A percentile compares a stretch with the other conserved stretches of the same genome.
phyloP scores from a whole-genome alignment of 208 protist genomes.

The Leishmania tarentolae region DNA sequence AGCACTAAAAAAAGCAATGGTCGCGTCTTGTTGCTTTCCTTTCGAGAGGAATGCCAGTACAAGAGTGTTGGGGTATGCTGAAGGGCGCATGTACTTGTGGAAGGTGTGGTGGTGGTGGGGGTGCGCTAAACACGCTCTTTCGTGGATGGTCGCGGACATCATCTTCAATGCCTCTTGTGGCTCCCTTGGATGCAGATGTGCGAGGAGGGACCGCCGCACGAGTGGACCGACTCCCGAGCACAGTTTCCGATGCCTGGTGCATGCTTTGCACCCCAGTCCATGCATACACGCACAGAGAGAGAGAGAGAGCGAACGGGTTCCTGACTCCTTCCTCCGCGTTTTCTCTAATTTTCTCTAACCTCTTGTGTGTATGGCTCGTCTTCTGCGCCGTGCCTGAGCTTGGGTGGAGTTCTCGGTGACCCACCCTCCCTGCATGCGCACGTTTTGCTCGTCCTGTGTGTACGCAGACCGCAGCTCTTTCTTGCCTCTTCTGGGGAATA shows the following conservation, averaged over 20 bases:
- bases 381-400: neutral
- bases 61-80: neutral
- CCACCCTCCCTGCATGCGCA: too few species aligned
- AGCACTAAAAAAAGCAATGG: neutral
- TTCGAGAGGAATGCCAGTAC: neutral
- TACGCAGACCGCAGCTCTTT: neutral
- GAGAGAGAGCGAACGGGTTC: neutral
- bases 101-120: neutral
- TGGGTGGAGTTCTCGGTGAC: neutral
- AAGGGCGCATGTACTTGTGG: neutral
- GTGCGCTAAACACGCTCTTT: neutral
- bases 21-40: neutral
- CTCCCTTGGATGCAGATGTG: neutral
- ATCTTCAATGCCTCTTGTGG: neutral
- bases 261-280: too few species aligned
- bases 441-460: neutral
- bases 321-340: neutral
- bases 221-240: neutral
- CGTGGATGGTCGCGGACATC: neutral
- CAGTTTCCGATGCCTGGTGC: neutral
- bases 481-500: neutral
- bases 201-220: neutral
- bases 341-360: too few species aligned
- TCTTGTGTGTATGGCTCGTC: neutral
- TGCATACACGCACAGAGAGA: too few species aligned